phyloP scores from a whole-genome alignment of 2,329 filamentous ascomycete species.

The Bipolaris cookei region DNA sequence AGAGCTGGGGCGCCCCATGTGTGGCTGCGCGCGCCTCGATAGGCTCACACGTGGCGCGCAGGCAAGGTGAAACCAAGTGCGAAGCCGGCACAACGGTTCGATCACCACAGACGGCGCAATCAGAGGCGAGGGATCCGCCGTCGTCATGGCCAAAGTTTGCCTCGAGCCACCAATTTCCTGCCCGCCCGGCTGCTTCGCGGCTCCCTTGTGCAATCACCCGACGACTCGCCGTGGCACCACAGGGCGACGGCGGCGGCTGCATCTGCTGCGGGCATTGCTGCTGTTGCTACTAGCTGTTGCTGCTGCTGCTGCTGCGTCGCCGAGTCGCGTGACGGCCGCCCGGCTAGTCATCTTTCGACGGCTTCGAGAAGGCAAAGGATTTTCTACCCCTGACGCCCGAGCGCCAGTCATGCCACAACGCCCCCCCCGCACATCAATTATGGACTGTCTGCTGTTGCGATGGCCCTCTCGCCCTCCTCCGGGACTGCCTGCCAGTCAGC shows the following conservation, averaged over 20 bases:
- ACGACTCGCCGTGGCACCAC: too few relatives aligned
- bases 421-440: constrained; percentile 28
- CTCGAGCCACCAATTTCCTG: constrained; percentile 13
- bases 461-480: constrained; percentile 14
- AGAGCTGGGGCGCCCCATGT: constrained; percentile 17
- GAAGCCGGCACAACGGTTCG: constrained; percentile 36
- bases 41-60: constrained; percentile 36
- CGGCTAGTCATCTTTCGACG: constrained; percentile 19
- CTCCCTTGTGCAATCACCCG: not conserved
- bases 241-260: too few relatives aligned
- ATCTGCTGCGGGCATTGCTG: too few relatives aligned
- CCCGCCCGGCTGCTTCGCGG: constrained; percentile 17
- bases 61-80: constrained; percentile 36
- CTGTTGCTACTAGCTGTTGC: too few relatives aligned
- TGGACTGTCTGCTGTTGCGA: constrained; percentile 8
- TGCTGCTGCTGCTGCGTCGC: not conserved
- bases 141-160: constrained; percentile 6
- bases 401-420: constrained; percentile 34
- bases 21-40: constrained; percentile 20
- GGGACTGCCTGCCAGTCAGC: not conserved
- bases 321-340: constrained; percentile 38
- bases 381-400: constrained; percentile 30
- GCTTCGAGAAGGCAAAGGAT: constrained; percentile 38
- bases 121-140: constrained; percentile 22
- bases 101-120: constrained; percentile 31